phyloP scores from a whole-genome alignment of 2,329 filamentous ascomycete species.

The Aspergillus clavatus region DNA sequence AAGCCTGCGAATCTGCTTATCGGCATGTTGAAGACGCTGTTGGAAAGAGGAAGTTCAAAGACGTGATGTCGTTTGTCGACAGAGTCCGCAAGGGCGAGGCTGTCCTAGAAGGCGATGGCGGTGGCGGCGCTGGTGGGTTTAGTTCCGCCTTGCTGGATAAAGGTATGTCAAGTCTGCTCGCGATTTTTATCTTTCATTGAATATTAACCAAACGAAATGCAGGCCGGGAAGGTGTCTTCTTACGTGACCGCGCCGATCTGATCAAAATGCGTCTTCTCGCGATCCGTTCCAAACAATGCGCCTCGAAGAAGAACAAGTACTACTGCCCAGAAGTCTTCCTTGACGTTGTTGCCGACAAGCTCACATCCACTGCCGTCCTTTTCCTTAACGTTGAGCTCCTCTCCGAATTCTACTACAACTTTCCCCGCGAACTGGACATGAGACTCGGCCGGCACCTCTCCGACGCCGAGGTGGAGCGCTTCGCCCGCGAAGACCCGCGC shows the following conservation, averaged over 20 bases:
- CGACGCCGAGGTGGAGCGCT: constrained; percentile 76
- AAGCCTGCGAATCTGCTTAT: constrained; percentile 73
- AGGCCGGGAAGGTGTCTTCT: constrained; percentile 91
- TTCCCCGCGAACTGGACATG: constrained; percentile 84
- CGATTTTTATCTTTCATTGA: background rate
- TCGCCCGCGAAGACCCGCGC: constrained; percentile 89
- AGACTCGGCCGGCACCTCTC: constrained; percentile 76
- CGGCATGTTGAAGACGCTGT: constrained; percentile 70
- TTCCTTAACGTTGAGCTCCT: constrained; percentile 97
- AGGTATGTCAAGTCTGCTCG: constrained; percentile 51
- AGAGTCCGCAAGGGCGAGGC: constrained; percentile 82
- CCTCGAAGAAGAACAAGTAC: constrained; percentile 81
- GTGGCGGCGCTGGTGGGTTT: constrained; percentile 87
- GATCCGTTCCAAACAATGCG: constrained; percentile 86
- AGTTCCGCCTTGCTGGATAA: constrained; percentile 77
- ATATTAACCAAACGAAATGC: constrained; percentile 9
- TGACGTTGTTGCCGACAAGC: constrained; percentile 92
- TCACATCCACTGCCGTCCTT: constrained; percentile 89
- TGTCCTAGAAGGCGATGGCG: constrained; percentile 74
- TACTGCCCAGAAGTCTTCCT: constrained; percentile 95
- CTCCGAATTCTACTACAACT: constrained; percentile 96
- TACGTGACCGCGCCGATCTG: constrained; percentile 84
- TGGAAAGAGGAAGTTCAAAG: constrained; percentile 76
- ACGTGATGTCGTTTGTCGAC: constrained; percentile 89
- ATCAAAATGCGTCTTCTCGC: constrained; percentile 86